Conservation (phyloP, 2,329 filamentous ascomycete species). For the Diplocarpon mali region DNA sequence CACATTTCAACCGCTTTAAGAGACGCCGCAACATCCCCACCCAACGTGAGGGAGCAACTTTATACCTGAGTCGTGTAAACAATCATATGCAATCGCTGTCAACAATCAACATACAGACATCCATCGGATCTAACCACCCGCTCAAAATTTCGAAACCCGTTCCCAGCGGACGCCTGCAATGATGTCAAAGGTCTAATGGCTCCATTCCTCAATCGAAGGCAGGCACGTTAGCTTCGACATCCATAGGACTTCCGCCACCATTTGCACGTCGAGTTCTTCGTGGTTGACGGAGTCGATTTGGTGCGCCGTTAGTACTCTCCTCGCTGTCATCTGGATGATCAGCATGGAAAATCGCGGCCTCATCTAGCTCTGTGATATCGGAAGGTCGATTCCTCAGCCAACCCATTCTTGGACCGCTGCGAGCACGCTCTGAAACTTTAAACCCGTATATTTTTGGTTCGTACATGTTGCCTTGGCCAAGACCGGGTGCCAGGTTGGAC, state of each 20-base stretch:
- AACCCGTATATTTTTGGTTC: constrained; percentile 96
- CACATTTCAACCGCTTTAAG: not conserved
- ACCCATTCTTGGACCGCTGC: constrained; percentile 89
- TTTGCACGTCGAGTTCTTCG: constrained; percentile 14
- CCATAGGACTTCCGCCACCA: constrained; percentile 26
- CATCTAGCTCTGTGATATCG: constrained; percentile 75
- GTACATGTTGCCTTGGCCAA: constrained; percentile 77
- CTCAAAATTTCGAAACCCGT: not conserved
- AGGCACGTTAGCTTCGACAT: constrained; percentile 22
- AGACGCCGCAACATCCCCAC: not conserved
- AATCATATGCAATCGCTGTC: constrained; percentile 7
- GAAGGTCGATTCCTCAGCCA: constrained; percentile 82
- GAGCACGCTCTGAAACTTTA: constrained; percentile 79
- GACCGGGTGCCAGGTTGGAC: constrained; percentile 76
- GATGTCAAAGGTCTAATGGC: constrained; percentile 2
- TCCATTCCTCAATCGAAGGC: constrained; percentile 7
- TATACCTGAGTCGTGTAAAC: not conserved
- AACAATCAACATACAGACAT: not conserved
- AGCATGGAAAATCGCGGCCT: constrained; percentile 47
- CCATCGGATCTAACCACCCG: not conserved
- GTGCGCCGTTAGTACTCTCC: constrained; percentile 30
- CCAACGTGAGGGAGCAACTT: not conserved
- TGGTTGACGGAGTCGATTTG: constrained; percentile 6
- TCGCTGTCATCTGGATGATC: constrained; percentile 46
- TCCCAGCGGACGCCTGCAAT: constrained; percentile 6